Evolutionary conservation across 208 protist genomes (phyloP).

Genomic region (Phytomonas francai): DNA sequence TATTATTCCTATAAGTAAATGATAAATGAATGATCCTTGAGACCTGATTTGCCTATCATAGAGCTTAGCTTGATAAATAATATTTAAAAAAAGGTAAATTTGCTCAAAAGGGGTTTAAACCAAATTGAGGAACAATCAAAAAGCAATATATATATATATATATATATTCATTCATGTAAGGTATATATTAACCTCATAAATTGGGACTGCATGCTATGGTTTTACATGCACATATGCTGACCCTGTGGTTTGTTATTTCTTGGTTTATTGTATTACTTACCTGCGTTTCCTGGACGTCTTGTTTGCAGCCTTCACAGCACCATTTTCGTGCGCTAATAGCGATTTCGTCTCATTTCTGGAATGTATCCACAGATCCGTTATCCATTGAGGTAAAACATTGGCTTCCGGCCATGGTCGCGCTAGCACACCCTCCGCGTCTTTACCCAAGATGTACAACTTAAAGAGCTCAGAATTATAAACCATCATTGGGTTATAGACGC

Average conservation of each 20-base stretch:
- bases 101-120: not conserved
- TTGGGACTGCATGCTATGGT: not conserved
- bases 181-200: not conserved
- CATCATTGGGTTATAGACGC: constrained; percentile 61
- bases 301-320: not conserved
- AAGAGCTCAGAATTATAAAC: constrained; percentile 60
- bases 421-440: constrained; percentile 40
- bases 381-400: constrained; percentile 47
- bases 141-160: too few species aligned
- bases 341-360: constrained; percentile 26
- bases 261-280: constrained; percentile 3
- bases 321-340: constrained; percentile 12
- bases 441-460: constrained; percentile 45
- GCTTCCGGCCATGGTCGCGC: constrained; percentile 66
- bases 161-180: not conserved
- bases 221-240: not conserved
- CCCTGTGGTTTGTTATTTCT: not conserved
- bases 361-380: constrained; percentile 40
- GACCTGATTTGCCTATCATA: too few species aligned
- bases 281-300: constrained; percentile 25
- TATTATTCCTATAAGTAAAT: not conserved
- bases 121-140: constrained; percentile 6
- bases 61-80: too few species aligned
- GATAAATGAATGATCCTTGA: constrained; percentile 5
- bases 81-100: too few species aligned